Percentiles rank a stretch among this genome's conserved stretches.
phyloP scores from a whole-genome alignment of 148 eudicot species.

The Amaranthus cruentus region DNA sequence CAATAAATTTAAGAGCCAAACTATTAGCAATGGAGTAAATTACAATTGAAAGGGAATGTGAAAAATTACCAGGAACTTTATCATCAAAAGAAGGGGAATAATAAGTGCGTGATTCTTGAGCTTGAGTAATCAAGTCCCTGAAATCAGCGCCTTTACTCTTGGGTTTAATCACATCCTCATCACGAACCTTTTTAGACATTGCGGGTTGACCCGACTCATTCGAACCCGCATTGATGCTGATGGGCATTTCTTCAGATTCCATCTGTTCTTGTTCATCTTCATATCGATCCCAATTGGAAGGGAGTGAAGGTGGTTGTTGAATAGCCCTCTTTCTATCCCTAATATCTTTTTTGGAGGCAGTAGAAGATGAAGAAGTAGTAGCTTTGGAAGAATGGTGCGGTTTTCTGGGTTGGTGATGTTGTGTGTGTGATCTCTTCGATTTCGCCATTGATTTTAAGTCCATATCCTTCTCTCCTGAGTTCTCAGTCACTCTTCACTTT shows the following conservation, averaged over 20 bases:
- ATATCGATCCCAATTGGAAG: slow-evolving; percentile 42
- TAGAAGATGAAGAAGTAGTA: slow-evolving; percentile 14
- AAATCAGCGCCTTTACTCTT: slow-evolving; percentile 89
- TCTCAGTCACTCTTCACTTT: too few species aligned
- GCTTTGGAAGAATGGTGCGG: slow-evolving; percentile 22
- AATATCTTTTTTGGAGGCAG: slow-evolving; percentile 17
- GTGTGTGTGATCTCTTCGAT: slow-evolving; percentile 44
- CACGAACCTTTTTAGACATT: slow-evolving; percentile 18
- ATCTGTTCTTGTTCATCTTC: slow-evolving; percentile 21
- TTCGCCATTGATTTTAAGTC: slow-evolving; percentile 41
- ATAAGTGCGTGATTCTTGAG: slow-evolving; percentile 38
- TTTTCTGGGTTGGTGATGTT: slow-evolving; percentile 40
- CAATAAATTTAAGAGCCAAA: too few species aligned
- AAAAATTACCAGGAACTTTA: slow-evolving; percentile 38
- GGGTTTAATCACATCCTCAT: slow-evolving; percentile 41
- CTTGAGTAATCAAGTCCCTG: slow-evolving; percentile 60
- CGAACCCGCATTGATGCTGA: slow-evolving; percentile 18
- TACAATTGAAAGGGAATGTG: not conserved
- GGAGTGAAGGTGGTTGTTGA: slow-evolving; percentile 26
- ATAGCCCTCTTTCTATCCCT: slow-evolving; percentile 9
- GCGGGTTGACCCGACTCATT: slow-evolving; percentile 18
- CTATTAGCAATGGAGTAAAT: too few species aligned
- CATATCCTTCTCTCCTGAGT: slow-evolving; percentile 15
- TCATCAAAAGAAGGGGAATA: slow-evolving; percentile 41
- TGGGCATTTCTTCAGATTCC: not conserved